These are phyloP conservation scores for Pseudotsuga menziesii DNA, from an alignment of 75 land plant genomes.

Conservation along the genomic window DNA sequence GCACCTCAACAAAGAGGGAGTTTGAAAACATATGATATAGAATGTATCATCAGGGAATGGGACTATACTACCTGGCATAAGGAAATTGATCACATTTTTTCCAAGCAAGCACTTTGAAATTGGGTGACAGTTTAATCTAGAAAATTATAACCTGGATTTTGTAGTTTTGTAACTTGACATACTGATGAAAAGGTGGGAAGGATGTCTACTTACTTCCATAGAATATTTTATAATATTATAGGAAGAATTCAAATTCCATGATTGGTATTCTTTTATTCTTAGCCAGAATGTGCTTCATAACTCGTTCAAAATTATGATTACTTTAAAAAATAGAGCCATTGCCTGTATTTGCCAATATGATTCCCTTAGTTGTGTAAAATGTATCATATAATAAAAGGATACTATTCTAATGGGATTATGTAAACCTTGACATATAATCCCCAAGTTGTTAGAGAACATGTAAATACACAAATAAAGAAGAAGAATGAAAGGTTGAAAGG, in stretches of 20 bases:
- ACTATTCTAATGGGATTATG: too few relatives aligned
- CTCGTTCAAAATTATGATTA: too few relatives aligned
- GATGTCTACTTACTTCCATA: neutral
- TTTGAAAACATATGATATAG: too few relatives aligned
- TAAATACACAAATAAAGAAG: too few relatives aligned
- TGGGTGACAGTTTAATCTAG: neutral
- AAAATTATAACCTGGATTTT: neutral
- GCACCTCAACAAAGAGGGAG: too few relatives aligned
- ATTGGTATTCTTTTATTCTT: constrained; percentile 1
- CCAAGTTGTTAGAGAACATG: too few relatives aligned
- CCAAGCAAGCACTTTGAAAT: neutral
- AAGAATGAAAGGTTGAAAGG: too few relatives aligned
- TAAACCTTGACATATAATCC: too few relatives aligned
- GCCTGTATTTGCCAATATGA: too few relatives aligned
- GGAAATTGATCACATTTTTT: neutral
- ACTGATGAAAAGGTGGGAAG: constrained; percentile 2
- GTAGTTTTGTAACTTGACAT: constrained; percentile 6
- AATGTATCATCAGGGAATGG: constrained; percentile 5
- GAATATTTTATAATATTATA: neutral
- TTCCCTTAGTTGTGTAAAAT: too few relatives aligned
- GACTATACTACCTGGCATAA: neutral
- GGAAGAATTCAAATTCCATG: constrained; percentile 1
- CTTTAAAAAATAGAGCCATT: too few relatives aligned
- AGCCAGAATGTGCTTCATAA: neutral
- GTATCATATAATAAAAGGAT: too few relatives aligned